Conservation (phyloP, 2,329 filamentous ascomycete species). For the Anthostomella pinea region DNA sequence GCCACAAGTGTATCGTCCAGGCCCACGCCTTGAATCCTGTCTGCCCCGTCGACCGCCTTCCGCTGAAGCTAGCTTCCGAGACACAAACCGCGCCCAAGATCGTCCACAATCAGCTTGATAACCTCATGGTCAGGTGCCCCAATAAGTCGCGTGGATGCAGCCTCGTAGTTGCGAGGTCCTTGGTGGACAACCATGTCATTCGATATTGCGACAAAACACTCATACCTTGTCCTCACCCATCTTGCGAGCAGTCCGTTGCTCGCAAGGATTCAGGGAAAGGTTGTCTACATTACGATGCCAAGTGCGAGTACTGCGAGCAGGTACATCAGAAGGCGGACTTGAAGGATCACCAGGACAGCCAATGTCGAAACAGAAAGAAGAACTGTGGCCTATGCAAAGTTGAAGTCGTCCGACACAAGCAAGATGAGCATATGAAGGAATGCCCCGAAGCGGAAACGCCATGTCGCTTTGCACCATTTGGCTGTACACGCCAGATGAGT, state of each 20-base stretch:
- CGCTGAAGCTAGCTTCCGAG: slow-evolving; percentile 33
- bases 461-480: slow-evolving; percentile 49
- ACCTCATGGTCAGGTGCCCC: slow-evolving; percentile 57
- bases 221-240: slow-evolving; percentile 53
- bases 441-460: slow-evolving; percentile 40
- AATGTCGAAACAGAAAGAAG: slow-evolving; percentile 46
- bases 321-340: slow-evolving; percentile 47
- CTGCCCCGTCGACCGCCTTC: slow-evolving; percentile 58
- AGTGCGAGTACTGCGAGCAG: slow-evolving; percentile 54
- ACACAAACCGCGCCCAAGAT: slow-evolving; percentile 41
- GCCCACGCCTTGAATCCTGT: slow-evolving; percentile 41
- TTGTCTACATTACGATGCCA: slow-evolving; percentile 52
- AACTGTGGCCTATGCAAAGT: slow-evolving; percentile 49
- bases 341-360: slow-evolving; percentile 40
- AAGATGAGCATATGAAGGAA: slow-evolving; percentile 47
- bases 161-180: slow-evolving; percentile 48
- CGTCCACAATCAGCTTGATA: slow-evolving; percentile 59
- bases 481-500: slow-evolving; percentile 42
- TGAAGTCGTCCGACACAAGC: slow-evolving; percentile 41
- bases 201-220: slow-evolving; percentile 55
- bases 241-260: slow-evolving; percentile 50
- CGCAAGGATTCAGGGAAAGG: slow-evolving; percentile 49
- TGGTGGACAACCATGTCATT: slow-evolving; percentile 54
- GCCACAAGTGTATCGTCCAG: slow-evolving; percentile 52
- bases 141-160: slow-evolving; percentile 50